Percentiles rank a stretch among this genome's conserved stretches.
Evolutionary conservation across 2,329 filamentous ascomycete genomes (phyloP).

Genomic region (Aspergillus fructus): DNA sequence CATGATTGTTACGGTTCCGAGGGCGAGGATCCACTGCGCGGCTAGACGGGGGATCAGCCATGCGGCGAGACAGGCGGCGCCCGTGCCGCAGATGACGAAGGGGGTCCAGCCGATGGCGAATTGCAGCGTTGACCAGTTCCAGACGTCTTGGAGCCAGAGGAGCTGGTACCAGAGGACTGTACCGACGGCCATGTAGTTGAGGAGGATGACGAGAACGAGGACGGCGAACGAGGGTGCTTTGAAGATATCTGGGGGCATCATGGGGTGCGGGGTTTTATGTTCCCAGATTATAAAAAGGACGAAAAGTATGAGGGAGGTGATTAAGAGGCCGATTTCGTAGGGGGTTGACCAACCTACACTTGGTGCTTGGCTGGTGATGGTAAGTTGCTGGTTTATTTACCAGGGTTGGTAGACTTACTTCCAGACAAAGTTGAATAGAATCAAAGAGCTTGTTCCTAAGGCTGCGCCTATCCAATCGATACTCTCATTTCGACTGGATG

Average conservation of each 20-base stretch:
- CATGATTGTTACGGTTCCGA: conserved; percentile 39
- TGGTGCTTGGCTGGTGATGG: conserved; percentile 41
- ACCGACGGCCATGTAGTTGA: conserved; percentile 51
- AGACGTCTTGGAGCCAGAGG: conserved; percentile 47
- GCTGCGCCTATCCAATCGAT: conserved; percentile 44
- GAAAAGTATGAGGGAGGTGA: conserved; percentile 38
- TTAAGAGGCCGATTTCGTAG: conserved; percentile 43
- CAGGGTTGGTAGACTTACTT: conserved; percentile 43
- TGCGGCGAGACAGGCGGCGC: conserved; percentile 42
- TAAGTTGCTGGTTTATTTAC: neutral
- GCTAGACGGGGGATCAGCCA: conserved; percentile 49
- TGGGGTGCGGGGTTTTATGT: conserved; percentile 39
- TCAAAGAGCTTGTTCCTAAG: conserved; percentile 41
- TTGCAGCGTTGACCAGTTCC: conserved; percentile 42
- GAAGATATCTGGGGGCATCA: conserved; percentile 50
- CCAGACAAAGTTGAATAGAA: conserved; percentile 54
- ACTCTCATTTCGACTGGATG: conserved; percentile 37
- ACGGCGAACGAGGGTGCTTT: conserved; percentile 45
- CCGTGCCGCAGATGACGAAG: conserved; percentile 40
- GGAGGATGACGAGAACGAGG: conserved; percentile 45
- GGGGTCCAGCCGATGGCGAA: conserved; percentile 43
- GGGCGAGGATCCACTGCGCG: conserved; percentile 50
- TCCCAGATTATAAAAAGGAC: conserved; percentile 43
- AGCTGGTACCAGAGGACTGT: conserved; percentile 52
- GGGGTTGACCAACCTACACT: conserved; percentile 47